Evolutionary conservation across 371 early-diverging fungal genomes (phyloP).

Genomic region (Mycotypha africana): DNA sequence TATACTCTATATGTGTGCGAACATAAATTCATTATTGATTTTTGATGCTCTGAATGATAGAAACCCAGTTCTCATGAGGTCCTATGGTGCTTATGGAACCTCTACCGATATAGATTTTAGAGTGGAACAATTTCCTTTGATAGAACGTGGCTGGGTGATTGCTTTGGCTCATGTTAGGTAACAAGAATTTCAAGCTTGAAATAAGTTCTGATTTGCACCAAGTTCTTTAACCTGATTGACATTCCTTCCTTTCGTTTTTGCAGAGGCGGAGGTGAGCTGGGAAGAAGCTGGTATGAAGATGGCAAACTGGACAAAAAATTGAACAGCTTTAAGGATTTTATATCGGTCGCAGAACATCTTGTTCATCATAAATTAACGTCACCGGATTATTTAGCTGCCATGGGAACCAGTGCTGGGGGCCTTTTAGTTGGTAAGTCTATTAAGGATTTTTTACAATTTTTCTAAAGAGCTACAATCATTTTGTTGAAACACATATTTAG

Average conservation of each 20-base stretch:
- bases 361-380: slow-evolving; percentile 47
- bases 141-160: slow-evolving; percentile 79
- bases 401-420: slow-evolving; percentile 81
- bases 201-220: too few species aligned
- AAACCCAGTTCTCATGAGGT: slow-evolving; percentile 69
- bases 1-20: too few species aligned
- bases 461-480: not conserved
- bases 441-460: too few species aligned
- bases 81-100: slow-evolving; percentile 86
- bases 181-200: too few species aligned
- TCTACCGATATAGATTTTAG: slow-evolving; percentile 76
- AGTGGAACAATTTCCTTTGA: slow-evolving; percentile 70
- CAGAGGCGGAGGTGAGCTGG: slow-evolving; percentile 83
- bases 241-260: too few species aligned
- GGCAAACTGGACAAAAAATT: slow-evolving; percentile 66
- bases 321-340: slow-evolving; percentile 69
- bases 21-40: not conserved
- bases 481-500: slow-evolving; percentile 29
- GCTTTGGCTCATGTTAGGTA: slow-evolving; percentile 82
- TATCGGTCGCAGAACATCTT: slow-evolving; percentile 61
- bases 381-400: slow-evolving; percentile 51
- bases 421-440: slow-evolving; percentile 45
- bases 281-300: slow-evolving; percentile 68
- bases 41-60: slow-evolving; percentile 14
- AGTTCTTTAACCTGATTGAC: too few species aligned